phyloP scores from a whole-genome alignment of 1,284 basidiomycete species.

The Puccinia brachypodii region DNA sequence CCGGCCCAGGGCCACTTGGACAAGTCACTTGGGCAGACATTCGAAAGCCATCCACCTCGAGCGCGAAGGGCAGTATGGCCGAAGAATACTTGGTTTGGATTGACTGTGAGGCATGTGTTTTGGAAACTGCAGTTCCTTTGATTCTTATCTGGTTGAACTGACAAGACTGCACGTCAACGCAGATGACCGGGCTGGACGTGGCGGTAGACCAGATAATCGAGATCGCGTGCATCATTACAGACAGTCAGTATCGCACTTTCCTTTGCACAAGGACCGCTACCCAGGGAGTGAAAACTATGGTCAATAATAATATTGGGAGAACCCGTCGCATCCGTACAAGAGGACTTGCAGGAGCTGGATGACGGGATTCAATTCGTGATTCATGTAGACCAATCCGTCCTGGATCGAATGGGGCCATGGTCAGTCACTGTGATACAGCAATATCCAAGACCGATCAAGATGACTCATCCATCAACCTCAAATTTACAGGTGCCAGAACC shows the following conservation, averaged over 20 bases:
- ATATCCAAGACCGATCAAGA: neutral
- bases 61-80: too few species aligned
- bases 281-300: constrained; percentile 54
- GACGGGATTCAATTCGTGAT: constrained; percentile 39
- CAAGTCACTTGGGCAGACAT: too few species aligned
- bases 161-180: neutral
- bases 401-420: constrained; percentile 39
- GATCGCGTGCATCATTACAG: constrained; percentile 56
- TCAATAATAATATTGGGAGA: constrained; percentile 1
- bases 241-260: constrained; percentile 54
- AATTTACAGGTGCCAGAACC: constrained; percentile 32
- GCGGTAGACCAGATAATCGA: constrained; percentile 55
- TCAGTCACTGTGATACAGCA: neutral
- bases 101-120: constrained; percentile 37
- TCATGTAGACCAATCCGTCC: constrained; percentile 25
- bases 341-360: constrained; percentile 32
- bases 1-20: too few species aligned
- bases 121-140: neutral
- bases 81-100: constrained; percentile 36
- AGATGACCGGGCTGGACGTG: constrained; percentile 55
- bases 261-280: constrained; percentile 52
- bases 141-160: neutral
- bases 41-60: too few species aligned
- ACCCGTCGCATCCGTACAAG: neutral
- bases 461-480: neutral